Percentiles rank a stretch among this genome's conserved stretches.
phyloP scores from a whole-genome alignment of 2,329 filamentous ascomycete species.

The Endoconidiophora laricicola region DNA sequence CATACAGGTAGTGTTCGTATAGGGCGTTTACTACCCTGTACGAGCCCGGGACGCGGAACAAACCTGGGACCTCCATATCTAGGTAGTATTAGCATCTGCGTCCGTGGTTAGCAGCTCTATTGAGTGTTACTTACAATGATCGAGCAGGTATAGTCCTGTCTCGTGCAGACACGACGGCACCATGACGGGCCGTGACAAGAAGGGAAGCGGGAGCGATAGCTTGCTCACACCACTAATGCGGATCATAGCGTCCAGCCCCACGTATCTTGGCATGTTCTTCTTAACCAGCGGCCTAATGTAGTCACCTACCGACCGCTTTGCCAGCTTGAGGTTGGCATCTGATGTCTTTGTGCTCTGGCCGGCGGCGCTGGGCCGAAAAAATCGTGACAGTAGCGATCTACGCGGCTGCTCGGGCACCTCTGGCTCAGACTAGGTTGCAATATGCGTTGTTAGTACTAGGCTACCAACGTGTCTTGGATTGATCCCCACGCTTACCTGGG shows the following conservation, averaged over 20 bases:
- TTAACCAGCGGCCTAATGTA: slow-evolving; percentile 12
- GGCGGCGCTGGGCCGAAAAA: slow-evolving; percentile 5
- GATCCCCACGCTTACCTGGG: slow-evolving; percentile 19
- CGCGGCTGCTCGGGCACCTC: slow-evolving; percentile 12
- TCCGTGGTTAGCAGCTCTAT: neutral
- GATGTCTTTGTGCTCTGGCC: neutral
- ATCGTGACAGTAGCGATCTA: slow-evolving; percentile 9
- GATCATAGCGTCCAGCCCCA: slow-evolving; percentile 41
- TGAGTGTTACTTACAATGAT: slow-evolving; percentile 30
- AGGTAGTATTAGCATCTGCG: neutral
- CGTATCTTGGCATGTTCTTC: slow-evolving; percentile 10
- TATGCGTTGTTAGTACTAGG: too few species aligned
- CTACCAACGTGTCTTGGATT: neutral
- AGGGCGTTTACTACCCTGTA: slow-evolving; percentile 36
- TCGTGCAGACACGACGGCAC: slow-evolving; percentile 51
- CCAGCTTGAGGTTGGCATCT: slow-evolving; percentile 5
- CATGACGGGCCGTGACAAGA: slow-evolving; percentile 37
- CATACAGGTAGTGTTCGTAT: slow-evolving; percentile 44
- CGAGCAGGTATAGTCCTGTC: slow-evolving; percentile 45
- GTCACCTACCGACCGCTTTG: slow-evolving; percentile 11
- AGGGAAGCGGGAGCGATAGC: slow-evolving; percentile 42
- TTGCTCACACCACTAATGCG: slow-evolving; percentile 45
- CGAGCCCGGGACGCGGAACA: slow-evolving; percentile 49
- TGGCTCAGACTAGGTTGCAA: slow-evolving; percentile 14
- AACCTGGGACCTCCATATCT: slow-evolving; percentile 32